Evolutionary conservation across 768 basidiomycete species (phyloP), one percentile per base, ranked within the genome.

Genomic region (Mycena rosella): DNA sequence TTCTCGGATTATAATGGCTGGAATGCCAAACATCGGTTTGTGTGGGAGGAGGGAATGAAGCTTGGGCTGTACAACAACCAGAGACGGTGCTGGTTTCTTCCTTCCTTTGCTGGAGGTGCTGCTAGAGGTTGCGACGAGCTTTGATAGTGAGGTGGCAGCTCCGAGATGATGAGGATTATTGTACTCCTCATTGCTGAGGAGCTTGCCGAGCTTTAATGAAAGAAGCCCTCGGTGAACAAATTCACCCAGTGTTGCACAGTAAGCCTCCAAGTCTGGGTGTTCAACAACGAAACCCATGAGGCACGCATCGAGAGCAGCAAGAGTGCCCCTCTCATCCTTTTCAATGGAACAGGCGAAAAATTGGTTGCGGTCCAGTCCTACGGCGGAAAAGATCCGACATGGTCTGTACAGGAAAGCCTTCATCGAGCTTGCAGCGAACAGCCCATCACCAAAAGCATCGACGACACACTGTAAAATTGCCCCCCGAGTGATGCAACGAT

Each of bases 1-100:
- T 18, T 66, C 65, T 8, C 65, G 65, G 7, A 60, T 44, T 8
- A 60, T 60, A 0, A 60, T 42, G 3, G 65, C 65, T 13, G 51
- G 18, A 18, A 66, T 60, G 2, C 65, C 65, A 30, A 66, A 66
- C 0, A n/a, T 2, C 6, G 65, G 65, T 22, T 24, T 10, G 1
- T 42, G 22, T 1, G 58, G 58, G 0, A 66, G 42, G 2, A 66
- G 51, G 1, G 40, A 26, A 1, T 54, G 11, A 0, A 66, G 24
- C 0, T 49, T 54, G n/a, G 65, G 42, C 6, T 24, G 10, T 1
- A 49, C 22, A 5, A 49, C 63, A 3, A 30, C 5, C 7, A 20
- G 40, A 14, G n/a, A 13, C 6, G 0, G n/a, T 10, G 24, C n/a
- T n/a, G n/a, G 34, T 15, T 44, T 24, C 2, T 9, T 44, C 27